A percentile compares a stretch with the other conserved stretches of the same genome.
phyloP scores from a whole-genome alignment of 2,329 filamentous ascomycete species.

The Pyrenophora teres region DNA sequence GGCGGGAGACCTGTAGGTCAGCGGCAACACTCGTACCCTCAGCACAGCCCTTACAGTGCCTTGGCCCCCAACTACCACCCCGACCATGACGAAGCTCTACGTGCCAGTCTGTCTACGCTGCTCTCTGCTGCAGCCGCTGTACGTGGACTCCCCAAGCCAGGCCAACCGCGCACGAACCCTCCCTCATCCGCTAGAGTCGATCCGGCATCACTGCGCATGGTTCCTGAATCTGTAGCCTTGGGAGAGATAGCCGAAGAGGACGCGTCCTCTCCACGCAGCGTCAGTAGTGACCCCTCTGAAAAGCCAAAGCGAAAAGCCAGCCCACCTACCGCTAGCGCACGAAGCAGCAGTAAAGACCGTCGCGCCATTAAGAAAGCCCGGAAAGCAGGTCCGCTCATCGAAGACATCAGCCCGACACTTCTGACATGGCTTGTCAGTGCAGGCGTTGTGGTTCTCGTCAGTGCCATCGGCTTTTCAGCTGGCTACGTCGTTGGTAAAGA shows the following conservation, averaged over 20 bases:
- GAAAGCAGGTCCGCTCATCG: constrained; percentile 40
- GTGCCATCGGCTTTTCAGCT: constrained; percentile 67
- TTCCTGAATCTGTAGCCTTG: constrained; percentile 64
- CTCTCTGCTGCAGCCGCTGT: constrained; percentile 94
- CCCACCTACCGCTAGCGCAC: constrained; percentile 32
- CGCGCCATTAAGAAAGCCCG: constrained; percentile 53
- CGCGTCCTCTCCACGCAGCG: constrained; percentile 33
- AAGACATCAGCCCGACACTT: constrained; percentile 61
- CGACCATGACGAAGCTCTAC: constrained; percentile 90
- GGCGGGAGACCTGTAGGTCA: constrained; percentile 42
- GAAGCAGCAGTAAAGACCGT: constrained; percentile 52
- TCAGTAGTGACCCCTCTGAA: constrained; percentile 40
- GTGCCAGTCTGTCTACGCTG: constrained; percentile 91
- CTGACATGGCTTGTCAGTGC: constrained; percentile 70
- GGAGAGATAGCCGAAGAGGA: constrained; percentile 45
- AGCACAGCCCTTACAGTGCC: constrained; percentile 67
- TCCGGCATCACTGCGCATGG: constrained; percentile 61
- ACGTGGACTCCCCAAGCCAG: constrained; percentile 72
- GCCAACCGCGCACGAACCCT: constrained; percentile 43
- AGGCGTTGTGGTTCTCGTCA: constrained; percentile 67
- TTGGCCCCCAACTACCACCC: constrained; percentile 77
- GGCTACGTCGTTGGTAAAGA: constrained; percentile 67
- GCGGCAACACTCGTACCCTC: constrained; percentile 48
- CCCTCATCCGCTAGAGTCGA: constrained; percentile 49
- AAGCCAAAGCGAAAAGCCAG: constrained; percentile 54